A percentile compares a stretch with the other conserved stretches of the same genome.
Evolutionary conservation across 345 rosid genomes (phyloP).

Genomic region (Rhodamnia argentea): DNA sequence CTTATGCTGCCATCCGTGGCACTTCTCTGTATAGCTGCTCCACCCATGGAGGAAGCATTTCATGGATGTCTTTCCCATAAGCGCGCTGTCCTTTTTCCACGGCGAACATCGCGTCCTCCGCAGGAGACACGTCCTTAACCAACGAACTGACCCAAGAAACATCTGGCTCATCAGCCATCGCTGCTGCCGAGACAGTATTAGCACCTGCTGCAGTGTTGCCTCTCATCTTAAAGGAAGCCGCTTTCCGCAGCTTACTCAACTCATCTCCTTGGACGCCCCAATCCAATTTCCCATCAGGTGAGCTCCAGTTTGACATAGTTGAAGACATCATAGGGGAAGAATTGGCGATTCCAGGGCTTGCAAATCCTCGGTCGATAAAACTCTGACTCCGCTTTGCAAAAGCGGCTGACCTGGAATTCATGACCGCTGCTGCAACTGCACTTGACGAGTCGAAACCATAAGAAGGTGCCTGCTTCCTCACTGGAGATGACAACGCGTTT

Average conservation of each 20-base stretch:
- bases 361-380: conserved; percentile 61
- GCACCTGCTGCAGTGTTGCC: conserved; percentile 23
- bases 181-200: conserved; percentile 7
- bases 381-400: conserved; percentile 88
- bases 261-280: conserved; percentile 92
- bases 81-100: conserved; percentile 24
- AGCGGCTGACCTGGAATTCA: conserved; percentile 87
- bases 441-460: conserved; percentile 73
- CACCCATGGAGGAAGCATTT: conserved; percentile 53
- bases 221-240: conserved; percentile 68
- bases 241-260: conserved; percentile 71
- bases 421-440: conserved; percentile 79
- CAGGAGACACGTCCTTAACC: conserved; percentile 61
- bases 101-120: conserved; percentile 18
- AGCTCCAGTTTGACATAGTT: conserved; percentile 61
- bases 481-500: conserved; percentile 37
- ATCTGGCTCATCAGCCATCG: conserved; percentile 60
- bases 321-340: conserved; percentile 38
- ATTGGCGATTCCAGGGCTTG: conserved; percentile 28
- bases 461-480: conserved; percentile 35
- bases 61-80: conserved; percentile 25
- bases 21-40: conserved; percentile 87
- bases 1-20: conserved; percentile 83
- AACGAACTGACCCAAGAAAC: conserved; percentile 86
- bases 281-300: conserved; percentile 71